Percentiles rank a stretch among this genome's conserved stretches.
Evolutionary conservation across 208 protist species (phyloP).

Genomic region (Balamuthia mandrillaris): DNA sequence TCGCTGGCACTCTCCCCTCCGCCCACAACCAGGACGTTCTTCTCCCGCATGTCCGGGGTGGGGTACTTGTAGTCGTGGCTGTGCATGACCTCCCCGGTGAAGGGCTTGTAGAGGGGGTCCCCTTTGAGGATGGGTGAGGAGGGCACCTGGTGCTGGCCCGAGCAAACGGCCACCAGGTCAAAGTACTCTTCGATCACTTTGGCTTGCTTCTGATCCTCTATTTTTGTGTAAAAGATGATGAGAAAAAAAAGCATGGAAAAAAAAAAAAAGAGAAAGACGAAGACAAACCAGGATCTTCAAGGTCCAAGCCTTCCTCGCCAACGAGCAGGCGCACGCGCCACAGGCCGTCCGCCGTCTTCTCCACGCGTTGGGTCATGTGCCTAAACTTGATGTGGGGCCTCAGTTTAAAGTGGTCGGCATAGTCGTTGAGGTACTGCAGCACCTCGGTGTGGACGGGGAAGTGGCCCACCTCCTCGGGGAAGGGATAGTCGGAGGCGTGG

Average conservation of each 20-base stretch:
- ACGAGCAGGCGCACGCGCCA: no score
- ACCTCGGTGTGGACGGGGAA: slow-evolving; percentile 32
- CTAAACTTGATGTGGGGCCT: slow-evolving; percentile 14
- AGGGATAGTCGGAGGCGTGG: slow-evolving; percentile 32
- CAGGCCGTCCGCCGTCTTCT: slow-evolving; percentile 14
- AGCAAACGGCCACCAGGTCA: slow-evolving; percentile 15
- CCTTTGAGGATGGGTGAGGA: no score
- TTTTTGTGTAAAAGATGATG: no score
- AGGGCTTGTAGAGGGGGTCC: no score
- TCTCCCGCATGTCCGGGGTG: slow-evolving; percentile 13
- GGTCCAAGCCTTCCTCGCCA: no score
- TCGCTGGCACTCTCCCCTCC: slow-evolving; percentile 32
- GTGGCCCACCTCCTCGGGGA: slow-evolving; percentile 6
- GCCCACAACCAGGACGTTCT: slow-evolving; percentile 20
- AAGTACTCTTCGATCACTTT: no score
- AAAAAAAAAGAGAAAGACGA: no score
- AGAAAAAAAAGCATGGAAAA: no score
- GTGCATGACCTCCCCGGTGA: slow-evolving; percentile 3
- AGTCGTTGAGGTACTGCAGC: slow-evolving; percentile 11
- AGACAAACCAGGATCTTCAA: no score
- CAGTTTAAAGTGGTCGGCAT: slow-evolving; percentile 17
- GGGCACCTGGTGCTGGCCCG: slow-evolving; percentile 28
- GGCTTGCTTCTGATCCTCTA: no score
- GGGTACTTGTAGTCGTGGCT: slow-evolving; percentile 25
- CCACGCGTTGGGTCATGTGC: neutral